Conservation (phyloP, 495 filamentous ascomycete species). For the Talaromyces proteolyticus region DNA sequence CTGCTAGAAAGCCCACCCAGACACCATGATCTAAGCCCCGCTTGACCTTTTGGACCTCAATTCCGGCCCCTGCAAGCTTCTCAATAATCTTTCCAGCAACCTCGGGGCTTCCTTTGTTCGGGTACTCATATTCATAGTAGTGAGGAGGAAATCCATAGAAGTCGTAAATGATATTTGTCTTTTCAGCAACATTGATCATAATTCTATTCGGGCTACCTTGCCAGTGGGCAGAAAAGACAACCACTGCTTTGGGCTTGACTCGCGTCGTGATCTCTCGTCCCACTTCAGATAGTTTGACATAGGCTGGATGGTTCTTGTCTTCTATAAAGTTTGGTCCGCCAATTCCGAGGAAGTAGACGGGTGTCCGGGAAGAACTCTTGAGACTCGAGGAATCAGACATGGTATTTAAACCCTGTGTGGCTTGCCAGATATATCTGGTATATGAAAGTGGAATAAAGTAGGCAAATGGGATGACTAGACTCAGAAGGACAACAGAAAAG, state of each 20-base stretch:
- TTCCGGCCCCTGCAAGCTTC: slow-evolving; percentile 51
- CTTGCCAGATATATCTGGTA: background rate
- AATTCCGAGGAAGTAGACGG: slow-evolving; percentile 76
- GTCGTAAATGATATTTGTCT: slow-evolving; percentile 77
- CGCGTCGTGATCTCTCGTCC: slow-evolving; percentile 75
- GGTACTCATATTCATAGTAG: slow-evolving; percentile 59
- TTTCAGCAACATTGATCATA: slow-evolving; percentile 66
- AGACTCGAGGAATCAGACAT: background rate
- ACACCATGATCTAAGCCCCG: slow-evolving; percentile 80
- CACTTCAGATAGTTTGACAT: slow-evolving; percentile 58
- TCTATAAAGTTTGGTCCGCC: slow-evolving; percentile 78
- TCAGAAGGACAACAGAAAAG: slow-evolving; percentile 16
- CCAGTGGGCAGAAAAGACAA: slow-evolving; percentile 90
- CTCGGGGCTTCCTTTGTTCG: slow-evolving; percentile 58
- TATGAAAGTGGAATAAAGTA: slow-evolving; percentile 13
- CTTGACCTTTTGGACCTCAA: slow-evolving; percentile 56
- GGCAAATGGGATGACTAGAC: slow-evolving; percentile 15
- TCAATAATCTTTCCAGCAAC: slow-evolving; percentile 63
- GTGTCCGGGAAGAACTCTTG: slow-evolving; percentile 30
- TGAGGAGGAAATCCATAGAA: slow-evolving; percentile 74
- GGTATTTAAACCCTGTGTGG: background rate
- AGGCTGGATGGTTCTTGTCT: slow-evolving; percentile 65
- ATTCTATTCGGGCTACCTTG: slow-evolving; percentile 54
- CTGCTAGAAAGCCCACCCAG: slow-evolving; percentile 65
- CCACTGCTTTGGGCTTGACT: slow-evolving; percentile 73